Conservation (phyloP, 345 rosid species). For the Eucalyptus curtisii region DNA sequence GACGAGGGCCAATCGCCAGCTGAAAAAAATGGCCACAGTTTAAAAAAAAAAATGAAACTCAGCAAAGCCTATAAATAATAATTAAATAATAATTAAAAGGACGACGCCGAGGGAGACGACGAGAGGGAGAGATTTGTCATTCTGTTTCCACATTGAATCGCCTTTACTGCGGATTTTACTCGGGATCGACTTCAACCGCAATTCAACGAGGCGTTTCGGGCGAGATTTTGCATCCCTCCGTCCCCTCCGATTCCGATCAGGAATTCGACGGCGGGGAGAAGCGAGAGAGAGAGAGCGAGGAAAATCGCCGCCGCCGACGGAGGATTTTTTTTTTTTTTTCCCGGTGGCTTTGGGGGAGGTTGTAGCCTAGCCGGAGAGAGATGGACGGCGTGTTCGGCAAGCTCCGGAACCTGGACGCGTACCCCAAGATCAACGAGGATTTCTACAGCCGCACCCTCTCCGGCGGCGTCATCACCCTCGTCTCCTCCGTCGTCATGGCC, state of each 20-base stretch:
- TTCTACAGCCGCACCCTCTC: conserved; percentile 91
- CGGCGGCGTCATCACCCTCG: conserved; percentile 87
- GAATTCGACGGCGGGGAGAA: not conserved
- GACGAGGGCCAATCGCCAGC: not conserved
- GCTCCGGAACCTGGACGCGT: conserved; percentile 83
- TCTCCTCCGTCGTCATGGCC: conserved; percentile 82
- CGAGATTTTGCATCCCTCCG: not conserved
- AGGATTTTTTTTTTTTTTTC: not conserved
- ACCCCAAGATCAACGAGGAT: conserved; percentile 95
- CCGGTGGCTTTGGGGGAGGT: not conserved
- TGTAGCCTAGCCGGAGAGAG: not conserved
- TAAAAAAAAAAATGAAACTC: rapidly evolving
- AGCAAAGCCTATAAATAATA: not conserved
- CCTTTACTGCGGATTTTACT: not conserved
- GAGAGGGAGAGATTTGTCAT: not conserved
- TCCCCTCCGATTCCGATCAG: not conserved
- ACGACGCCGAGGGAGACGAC: not conserved
- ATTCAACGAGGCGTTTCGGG: not conserved
- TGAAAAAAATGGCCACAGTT: not conserved
- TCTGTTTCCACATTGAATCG: not conserved
- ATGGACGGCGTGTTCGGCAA: conserved; percentile 72
- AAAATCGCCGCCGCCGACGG: not conserved
- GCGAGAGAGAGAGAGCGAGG: not conserved
- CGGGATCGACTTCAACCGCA: not conserved
- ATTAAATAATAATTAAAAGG: too few relatives aligned